These are phyloP conservation scores for Panaeolus papilionaceus DNA, from an alignment of 768 basidiomycete species.

Conservation along the genomic window DNA sequence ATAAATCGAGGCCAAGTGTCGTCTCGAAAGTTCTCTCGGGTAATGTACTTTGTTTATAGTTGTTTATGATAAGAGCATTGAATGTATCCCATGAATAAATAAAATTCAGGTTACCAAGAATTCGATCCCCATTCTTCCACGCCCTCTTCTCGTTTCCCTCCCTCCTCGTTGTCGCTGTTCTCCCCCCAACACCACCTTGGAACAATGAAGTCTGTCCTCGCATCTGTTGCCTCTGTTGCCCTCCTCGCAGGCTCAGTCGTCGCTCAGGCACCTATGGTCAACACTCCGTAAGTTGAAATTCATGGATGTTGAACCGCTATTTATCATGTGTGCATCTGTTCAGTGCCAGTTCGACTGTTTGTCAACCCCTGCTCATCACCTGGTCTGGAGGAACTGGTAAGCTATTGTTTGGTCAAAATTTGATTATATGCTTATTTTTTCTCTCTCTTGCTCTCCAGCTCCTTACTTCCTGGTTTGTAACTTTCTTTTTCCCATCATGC, in stretches of 20 bases:
- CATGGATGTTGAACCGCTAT: background rate
- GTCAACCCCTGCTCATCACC: constrained; percentile 58
- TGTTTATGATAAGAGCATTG: background rate
- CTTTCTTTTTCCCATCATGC: constrained; percentile 3
- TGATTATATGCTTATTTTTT: constrained; percentile 21
- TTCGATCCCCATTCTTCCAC: constrained; percentile 10
- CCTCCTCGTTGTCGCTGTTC: constrained; percentile 34
- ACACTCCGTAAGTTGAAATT: constrained; percentile 69
- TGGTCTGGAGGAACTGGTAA: constrained; percentile 66
- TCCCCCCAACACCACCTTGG: constrained; percentile 31
- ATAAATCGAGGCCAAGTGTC: background rate
- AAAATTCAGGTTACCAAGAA: background rate
- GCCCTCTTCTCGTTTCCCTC: constrained; percentile 21
- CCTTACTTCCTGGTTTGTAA: constrained; percentile 70
- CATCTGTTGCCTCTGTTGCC: constrained; percentile 44
- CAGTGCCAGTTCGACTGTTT: constrained; percentile 51
- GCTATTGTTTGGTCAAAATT: constrained; percentile 30
- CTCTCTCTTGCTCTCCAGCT: constrained; percentile 38
- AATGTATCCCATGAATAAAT: background rate
- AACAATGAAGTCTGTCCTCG: constrained; percentile 56
- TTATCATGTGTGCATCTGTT: constrained; percentile 20
- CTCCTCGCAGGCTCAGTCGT: constrained; percentile 47
- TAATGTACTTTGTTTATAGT: background rate
- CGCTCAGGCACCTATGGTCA: constrained; percentile 58
- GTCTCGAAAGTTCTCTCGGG: constrained; percentile 2